Conservation (phyloP, 2,329 filamentous ascomycete genomes). For the Alternaria consortialis region DNA sequence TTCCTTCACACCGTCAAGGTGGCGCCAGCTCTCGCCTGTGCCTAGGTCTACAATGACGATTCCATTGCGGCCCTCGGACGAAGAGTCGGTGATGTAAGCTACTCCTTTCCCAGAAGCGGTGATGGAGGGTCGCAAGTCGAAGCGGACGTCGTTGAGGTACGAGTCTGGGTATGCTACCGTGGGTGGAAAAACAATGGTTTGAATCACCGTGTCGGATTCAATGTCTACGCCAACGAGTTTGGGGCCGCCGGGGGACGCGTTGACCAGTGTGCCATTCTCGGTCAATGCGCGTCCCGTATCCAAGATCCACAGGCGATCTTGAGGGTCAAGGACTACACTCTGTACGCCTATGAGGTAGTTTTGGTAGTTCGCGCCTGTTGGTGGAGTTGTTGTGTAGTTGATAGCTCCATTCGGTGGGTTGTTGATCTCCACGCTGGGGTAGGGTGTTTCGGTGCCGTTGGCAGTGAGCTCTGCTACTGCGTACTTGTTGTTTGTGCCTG, state of each 20-base stretch:
- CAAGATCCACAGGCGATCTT: slow-evolving; percentile 63
- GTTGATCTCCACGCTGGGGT: slow-evolving; percentile 57
- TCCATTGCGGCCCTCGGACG: slow-evolving; percentile 58
- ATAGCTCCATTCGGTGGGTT: slow-evolving; percentile 60
- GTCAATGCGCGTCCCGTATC: slow-evolving; percentile 61
- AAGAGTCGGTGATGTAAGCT: slow-evolving; percentile 64
- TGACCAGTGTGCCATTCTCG: slow-evolving; percentile 56
- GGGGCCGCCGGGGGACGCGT: slow-evolving; percentile 58
- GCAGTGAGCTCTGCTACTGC: slow-evolving; percentile 59
- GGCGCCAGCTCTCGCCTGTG: slow-evolving; percentile 60
- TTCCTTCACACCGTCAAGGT: slow-evolving; percentile 54
- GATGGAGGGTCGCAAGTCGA: slow-evolving; percentile 58
- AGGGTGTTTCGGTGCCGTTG: slow-evolving; percentile 57
- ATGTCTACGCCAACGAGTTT: slow-evolving; percentile 62
- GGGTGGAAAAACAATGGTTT: slow-evolving; percentile 61
- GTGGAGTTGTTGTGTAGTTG: slow-evolving; percentile 60
- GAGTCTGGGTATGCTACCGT: slow-evolving; percentile 59
- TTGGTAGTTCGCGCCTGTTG: slow-evolving; percentile 58
- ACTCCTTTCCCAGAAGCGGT: slow-evolving; percentile 57
- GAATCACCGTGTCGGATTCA: slow-evolving; percentile 56
- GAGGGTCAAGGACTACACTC: slow-evolving; percentile 61
- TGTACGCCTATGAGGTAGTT: slow-evolving; percentile 62
- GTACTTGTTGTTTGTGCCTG: slow-evolving; percentile 55
- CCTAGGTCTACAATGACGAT: slow-evolving; percentile 62
- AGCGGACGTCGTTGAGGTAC: slow-evolving; percentile 64